Evolutionary conservation across 2,329 filamentous ascomycete species (phyloP), one percentile per base, ranked within the genome.

Genomic region (Claviceps humidiphila): DNA sequence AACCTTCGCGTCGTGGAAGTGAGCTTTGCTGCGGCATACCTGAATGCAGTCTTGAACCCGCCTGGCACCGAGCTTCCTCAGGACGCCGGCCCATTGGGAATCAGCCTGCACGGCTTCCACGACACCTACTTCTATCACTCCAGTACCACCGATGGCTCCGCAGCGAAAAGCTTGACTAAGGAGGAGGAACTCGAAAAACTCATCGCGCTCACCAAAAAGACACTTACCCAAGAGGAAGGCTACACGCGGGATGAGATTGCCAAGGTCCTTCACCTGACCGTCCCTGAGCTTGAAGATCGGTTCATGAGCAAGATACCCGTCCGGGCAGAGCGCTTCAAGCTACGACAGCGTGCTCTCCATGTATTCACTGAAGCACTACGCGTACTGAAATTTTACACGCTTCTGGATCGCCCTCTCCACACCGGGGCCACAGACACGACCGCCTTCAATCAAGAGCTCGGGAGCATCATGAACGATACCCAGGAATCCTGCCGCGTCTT

Each of bases 1-100:
- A 98, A 98, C 68, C 79, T 98, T 24, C 85, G 93, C 30, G 93
- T 98, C 1, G 93, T 96, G 40, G 93, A 98, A 70, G 94, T 89
- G 71, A 93, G 86, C 51, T 77, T 98, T 37, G 93, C 93, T 3
- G 89, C 93, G 3, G 78, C 77, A 24, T 81, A 79, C 62, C 74
- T 84, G 54, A 74, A 82, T 58, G 77, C 80, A 26, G 70, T 73
- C 26, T 69, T 82, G 53, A 79, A 77, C 65, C 75, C 78, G 11
- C 63, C 73, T 0, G 74, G 73, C 39, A 81, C 79, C 1, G 67
- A 72, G 34, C 80, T 97, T 1, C 83, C 87, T 17, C 70, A 77
- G 52, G 93, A 98, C 66, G 82, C 83, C 4, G 87, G 85, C 3
- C 91, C 93, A 0, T 76, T 97, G 8, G 88, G 87, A 8, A 81